Evolutionary conservation across 208 protist genomes (phyloP), one percentile per base, ranked within the genome.

Genomic region (Leishmania tarentolae): DNA sequence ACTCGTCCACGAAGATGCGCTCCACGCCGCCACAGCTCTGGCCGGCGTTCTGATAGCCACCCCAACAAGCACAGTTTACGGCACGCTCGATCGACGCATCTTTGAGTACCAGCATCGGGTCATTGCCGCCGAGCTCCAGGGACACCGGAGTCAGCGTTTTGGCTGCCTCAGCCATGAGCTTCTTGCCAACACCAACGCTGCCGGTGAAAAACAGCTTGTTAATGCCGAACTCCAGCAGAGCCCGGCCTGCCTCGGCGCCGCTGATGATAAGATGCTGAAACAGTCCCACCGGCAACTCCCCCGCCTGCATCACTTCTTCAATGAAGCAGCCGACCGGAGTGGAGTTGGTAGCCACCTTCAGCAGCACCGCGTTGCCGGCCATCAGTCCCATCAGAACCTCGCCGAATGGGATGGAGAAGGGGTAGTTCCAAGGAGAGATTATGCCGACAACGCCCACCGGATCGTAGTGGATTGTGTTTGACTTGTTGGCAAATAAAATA

Each of bases 361-460:
- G 82, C 31, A 96, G 40, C 31, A 96, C 83, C 35, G 87, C 91
- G 73, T 97, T 97, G 46, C 94, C 92, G 5, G 94, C 89, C 93
- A 97, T 96, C 37, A 96, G 78, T 0, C 76, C 93, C 93, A 96
- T 96, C 31, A 96, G 59, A 17, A 97, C 82, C 76, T 97, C 93
- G 1, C 86, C 91, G 81, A 97, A 97, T 19, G 94, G 93, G 65
- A 97, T 95, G 15, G 92, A 75, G 75, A 96, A 94, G 17, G 94
- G 94, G 82, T 92, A 97, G 74, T 97, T 97, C 93, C 94, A 97
- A 44, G 94, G 93, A 13, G 94, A 95, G 78, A 97, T 94, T 68
- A 97, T 94, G 44, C 90, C 93, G 28, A 97, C 92, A 19, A 96
- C 91, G 31, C 94, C 94, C 66, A 96, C 79, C 71, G 94, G 94